Evolutionary conservation across 371 early-diverging fungal genomes (phyloP).

Genomic region (Rhizopus sp.): DNA sequence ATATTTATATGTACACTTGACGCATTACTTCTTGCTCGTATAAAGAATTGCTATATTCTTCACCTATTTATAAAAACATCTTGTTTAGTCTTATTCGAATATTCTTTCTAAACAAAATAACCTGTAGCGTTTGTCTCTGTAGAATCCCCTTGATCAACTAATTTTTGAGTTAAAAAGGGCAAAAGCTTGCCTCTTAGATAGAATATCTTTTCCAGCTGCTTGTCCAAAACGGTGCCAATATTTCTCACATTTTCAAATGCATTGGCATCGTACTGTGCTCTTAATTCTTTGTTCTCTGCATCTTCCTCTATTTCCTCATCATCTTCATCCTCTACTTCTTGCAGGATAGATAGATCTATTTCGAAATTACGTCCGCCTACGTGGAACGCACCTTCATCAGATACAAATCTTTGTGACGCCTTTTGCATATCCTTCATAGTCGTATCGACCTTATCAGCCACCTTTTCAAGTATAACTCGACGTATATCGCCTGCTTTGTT

Average conservation of each 20-base stretch:
- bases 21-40: constrained; percentile 36
- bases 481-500: constrained; percentile 53
- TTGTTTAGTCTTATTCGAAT: not conserved
- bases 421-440: not conserved
- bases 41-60: constrained; percentile 47
- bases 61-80: constrained; percentile 16
- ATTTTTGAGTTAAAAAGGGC: constrained; percentile 21
- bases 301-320: not conserved
- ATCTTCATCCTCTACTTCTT: not conserved
- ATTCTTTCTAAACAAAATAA: not conserved
- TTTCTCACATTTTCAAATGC: constrained; percentile 26
- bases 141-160: constrained; percentile 30
- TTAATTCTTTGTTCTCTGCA: not conserved
- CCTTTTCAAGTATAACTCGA: constrained; percentile 29
- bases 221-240: constrained; percentile 26
- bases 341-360: not conserved
- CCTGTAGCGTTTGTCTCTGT: constrained; percentile 28
- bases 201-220: constrained; percentile 28
- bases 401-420: not conserved
- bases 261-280: constrained; percentile 8
- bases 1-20: not conserved
- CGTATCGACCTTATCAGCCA: constrained; percentile 26
- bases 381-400: not conserved
- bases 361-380: not conserved
- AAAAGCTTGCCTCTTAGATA: constrained; percentile 26